Base-by-base conservation (phyloP, 2,329 filamentous ascomycete species). In the Thielaviopsis musarum region DNA sequence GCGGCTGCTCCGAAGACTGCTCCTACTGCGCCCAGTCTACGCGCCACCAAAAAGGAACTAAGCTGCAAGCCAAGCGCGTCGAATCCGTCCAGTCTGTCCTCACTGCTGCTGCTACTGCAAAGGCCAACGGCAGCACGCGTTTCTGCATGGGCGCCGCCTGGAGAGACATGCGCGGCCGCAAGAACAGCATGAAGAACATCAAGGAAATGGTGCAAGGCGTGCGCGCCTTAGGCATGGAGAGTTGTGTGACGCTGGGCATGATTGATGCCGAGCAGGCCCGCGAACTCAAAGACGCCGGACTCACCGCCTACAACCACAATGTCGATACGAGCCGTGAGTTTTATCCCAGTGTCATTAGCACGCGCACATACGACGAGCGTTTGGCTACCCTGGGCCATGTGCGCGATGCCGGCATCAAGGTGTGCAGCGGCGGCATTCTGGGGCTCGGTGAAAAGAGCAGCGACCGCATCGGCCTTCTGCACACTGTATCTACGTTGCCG, bases 131-230 rank as follows among this genome's bases (percentile, higher is more conserved):
- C 56, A 90, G 85, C 74, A 94, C 88, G 9, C 82, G 90, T 1
- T 95, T 95, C 78, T 95, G 90, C 73, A 95, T 95, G 89, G 90
- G 90, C 9, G 90, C 90, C 3, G 90, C 90, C 0, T 95, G 90
- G 90, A 77, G 90, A 45, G 90, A 95, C 71, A 95, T 95, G 90
- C 84, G 88, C 15, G 90, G 90, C 19, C 85, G 90, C 64, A 93
- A 91, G 73, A 88, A 85, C 52, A 84, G 82, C 64, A 74, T 95
- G 57, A 84, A 83, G 71, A 93, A 93, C 70, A 85, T 95, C 70
- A 87, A 87, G 67, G 82, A 80, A 57, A 95, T 95, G 90, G 82
- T 95, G 3, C 77, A 81, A 59, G 89, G 89, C 0, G 88, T 95
- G 21, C 79, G 85, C 26, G 84, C 72, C 0, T 78, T 95, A 78